A percentile compares a stretch with the other conserved stretches of the same genome.
Evolutionary conservation across 2,329 filamentous ascomycete genomes (phyloP).

Genomic region (Cladosporium colombiae): DNA sequence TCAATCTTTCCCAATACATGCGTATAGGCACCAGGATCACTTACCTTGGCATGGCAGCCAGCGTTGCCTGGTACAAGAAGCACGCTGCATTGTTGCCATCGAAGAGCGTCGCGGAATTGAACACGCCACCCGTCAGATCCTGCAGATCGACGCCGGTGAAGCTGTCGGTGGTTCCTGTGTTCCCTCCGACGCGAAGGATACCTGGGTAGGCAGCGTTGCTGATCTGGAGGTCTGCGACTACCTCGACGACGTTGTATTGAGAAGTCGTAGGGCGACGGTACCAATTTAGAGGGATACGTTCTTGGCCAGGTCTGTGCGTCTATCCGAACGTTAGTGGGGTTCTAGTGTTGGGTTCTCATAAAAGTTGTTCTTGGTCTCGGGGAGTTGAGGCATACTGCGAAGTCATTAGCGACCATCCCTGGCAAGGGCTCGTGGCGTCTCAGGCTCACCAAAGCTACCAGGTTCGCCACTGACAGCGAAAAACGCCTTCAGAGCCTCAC

Average conservation of each 20-base stretch:
- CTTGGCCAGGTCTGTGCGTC: constrained; percentile 27
- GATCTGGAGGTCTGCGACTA: not conserved
- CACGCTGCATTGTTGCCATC: constrained; percentile 41
- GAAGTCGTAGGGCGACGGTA: constrained; percentile 39
- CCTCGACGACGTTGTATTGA: constrained; percentile 24
- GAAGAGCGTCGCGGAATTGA: constrained; percentile 39
- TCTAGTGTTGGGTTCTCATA: too few relatives aligned
- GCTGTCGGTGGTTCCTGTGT: constrained; percentile 27
- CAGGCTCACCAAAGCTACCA: constrained; percentile 23
- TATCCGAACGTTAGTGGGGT: too few relatives aligned
- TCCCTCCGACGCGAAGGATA: not conserved
- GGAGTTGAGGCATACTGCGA: too few relatives aligned
- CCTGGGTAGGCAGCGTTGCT: constrained; percentile 8
- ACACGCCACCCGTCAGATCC: constrained; percentile 45
- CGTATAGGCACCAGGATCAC: too few relatives aligned
- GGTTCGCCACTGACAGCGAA: constrained; percentile 29
- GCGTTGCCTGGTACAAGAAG: constrained; percentile 32
- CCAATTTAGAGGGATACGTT: constrained; percentile 35
- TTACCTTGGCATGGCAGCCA: not conserved
- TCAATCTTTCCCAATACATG: too few relatives aligned
- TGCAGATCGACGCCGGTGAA: constrained; percentile 40
- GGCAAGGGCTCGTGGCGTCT: too few relatives aligned
- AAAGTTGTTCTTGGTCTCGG: too few relatives aligned
- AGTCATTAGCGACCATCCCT: too few relatives aligned
- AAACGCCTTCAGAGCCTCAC: constrained; percentile 29